phyloP scores from a whole-genome alignment of 2,329 filamentous ascomycete genomes.

The Trichothecium roseum region DNA sequence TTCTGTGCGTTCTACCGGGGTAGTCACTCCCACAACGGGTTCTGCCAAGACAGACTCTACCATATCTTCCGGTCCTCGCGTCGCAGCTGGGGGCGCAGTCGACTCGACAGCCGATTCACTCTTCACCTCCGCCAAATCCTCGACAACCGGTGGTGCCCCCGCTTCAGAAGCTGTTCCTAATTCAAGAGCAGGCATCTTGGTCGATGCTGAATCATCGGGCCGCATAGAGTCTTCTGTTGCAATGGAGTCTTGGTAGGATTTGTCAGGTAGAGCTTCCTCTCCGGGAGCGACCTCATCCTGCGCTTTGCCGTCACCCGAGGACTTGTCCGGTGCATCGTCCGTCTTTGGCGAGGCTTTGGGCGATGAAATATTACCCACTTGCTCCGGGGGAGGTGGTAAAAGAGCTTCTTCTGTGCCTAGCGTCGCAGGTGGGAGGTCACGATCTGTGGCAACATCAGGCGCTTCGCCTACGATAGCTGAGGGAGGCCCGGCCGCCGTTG shows the following conservation, averaged over 20 bases:
- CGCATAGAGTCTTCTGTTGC: conserved; percentile 27
- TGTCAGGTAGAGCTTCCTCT: conserved; percentile 9
- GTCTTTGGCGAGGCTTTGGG: conserved; percentile 17
- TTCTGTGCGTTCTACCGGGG: no score
- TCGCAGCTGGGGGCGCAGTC: no score
- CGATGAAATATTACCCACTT: conserved; percentile 26
- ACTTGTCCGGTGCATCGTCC: conserved; percentile 14
- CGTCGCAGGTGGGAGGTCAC: conserved; percentile 11
- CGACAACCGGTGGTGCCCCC: not conserved
- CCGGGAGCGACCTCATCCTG: conserved; percentile 14
- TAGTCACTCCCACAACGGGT: no score
- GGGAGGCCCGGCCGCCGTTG: conserved; percentile 18
- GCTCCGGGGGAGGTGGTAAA: conserved; percentile 25
- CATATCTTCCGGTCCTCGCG: no score
- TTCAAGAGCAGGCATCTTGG: conserved; percentile 16
- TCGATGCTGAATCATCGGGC: conserved; percentile 27
- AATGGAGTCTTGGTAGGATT: conserved; percentile 18
- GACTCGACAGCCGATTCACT: not conserved
- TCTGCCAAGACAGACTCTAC: no score
- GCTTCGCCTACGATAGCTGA: conserved; percentile 19
- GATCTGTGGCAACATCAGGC: conserved; percentile 14
- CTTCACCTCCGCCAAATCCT: not conserved
- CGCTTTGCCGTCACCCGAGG: conserved; percentile 15
- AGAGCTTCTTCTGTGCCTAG: conserved; percentile 10
- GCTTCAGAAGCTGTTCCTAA: conserved; percentile 16